These are phyloP conservation scores for Paecilomyces fulvus DNA, from an alignment of 2,329 filamentous ascomycete genomes.

Conservation along the genomic window DNA sequence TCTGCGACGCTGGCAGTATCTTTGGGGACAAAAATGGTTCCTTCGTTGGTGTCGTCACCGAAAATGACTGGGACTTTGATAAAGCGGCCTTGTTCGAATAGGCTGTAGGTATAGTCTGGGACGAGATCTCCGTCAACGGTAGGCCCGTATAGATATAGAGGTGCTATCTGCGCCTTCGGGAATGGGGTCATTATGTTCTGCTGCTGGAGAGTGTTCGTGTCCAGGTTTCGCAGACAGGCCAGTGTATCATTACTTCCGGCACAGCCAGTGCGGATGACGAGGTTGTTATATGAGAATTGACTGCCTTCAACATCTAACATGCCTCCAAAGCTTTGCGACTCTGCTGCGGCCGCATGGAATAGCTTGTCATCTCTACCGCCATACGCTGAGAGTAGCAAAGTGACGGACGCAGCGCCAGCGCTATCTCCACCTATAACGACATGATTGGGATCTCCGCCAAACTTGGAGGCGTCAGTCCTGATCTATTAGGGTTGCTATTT, in stretches of 20 bases:
- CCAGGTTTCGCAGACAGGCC: slow-evolving; percentile 42
- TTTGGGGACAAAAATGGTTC: slow-evolving; percentile 51
- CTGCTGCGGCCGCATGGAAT: slow-evolving; percentile 46
- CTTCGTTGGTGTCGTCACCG: slow-evolving; percentile 57
- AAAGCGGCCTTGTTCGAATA: slow-evolving; percentile 43
- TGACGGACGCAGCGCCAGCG: slow-evolving; percentile 58
- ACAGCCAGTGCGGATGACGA: slow-evolving; percentile 44
- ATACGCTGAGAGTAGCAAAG: slow-evolving; percentile 52
- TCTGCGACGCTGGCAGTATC: slow-evolving; percentile 39
- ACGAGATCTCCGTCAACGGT: slow-evolving; percentile 45
- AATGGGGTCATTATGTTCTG: slow-evolving; percentile 40
- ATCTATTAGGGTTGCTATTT: neutral
- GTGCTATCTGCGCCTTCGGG: slow-evolving; percentile 34
- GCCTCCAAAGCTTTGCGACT: slow-evolving; percentile 46
- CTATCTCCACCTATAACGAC: slow-evolving; percentile 62
- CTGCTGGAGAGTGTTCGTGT: slow-evolving; percentile 36
- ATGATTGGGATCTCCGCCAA: slow-evolving; percentile 61
- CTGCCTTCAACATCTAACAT: slow-evolving; percentile 41
- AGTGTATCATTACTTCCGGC: slow-evolving; percentile 32
- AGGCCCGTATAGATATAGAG: slow-evolving; percentile 45
- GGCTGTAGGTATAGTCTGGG: slow-evolving; percentile 40
- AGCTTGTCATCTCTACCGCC: slow-evolving; percentile 40
- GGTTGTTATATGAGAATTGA: slow-evolving; percentile 45
- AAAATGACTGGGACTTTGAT: slow-evolving; percentile 47
- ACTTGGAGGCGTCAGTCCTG: slow-evolving; percentile 31